phyloP scores from a whole-genome alignment of 2,329 filamentous ascomycete species.

The Ascochyta lentis region DNA sequence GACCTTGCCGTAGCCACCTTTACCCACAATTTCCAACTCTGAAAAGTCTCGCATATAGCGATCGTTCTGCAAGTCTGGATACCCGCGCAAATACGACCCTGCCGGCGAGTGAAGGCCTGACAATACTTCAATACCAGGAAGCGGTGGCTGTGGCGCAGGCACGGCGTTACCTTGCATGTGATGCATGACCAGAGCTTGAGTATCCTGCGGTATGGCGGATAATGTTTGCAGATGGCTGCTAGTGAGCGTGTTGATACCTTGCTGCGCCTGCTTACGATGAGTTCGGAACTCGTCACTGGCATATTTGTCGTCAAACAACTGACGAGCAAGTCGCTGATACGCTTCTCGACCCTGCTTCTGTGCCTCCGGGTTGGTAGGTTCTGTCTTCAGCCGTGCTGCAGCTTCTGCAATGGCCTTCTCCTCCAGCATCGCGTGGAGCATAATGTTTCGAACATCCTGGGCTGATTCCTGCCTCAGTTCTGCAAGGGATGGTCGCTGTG shows the following conservation, averaged over 20 bases:
- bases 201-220: constrained; percentile 27
- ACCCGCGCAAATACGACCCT: constrained; percentile 32
- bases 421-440: constrained; percentile 56
- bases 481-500: constrained; percentile 19
- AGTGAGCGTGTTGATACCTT: constrained; percentile 47
- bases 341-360: constrained; percentile 45
- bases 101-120: constrained; percentile 25
- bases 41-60: constrained; percentile 44
- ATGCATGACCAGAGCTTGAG: constrained; percentile 34
- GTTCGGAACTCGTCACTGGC: constrained; percentile 49
- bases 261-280: constrained; percentile 43
- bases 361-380: constrained; percentile 46
- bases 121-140: constrained; percentile 20
- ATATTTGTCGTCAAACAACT: constrained; percentile 49
- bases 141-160: constrained; percentile 19
- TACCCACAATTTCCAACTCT: constrained; percentile 62
- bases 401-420: constrained; percentile 52
- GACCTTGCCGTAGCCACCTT: constrained; percentile 70
- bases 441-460: constrained; percentile 44
- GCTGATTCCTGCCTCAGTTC: constrained; percentile 31
- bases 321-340: constrained; percentile 49
- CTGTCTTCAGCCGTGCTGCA: constrained; percentile 44
- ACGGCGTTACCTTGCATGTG: constrained; percentile 13
- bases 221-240: constrained; percentile 35
- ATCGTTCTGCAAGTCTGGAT: constrained; percentile 41